Base-by-base conservation (phyloP, 2,329 filamentous ascomycete species). In the Aureobasidium vineae region DNA sequence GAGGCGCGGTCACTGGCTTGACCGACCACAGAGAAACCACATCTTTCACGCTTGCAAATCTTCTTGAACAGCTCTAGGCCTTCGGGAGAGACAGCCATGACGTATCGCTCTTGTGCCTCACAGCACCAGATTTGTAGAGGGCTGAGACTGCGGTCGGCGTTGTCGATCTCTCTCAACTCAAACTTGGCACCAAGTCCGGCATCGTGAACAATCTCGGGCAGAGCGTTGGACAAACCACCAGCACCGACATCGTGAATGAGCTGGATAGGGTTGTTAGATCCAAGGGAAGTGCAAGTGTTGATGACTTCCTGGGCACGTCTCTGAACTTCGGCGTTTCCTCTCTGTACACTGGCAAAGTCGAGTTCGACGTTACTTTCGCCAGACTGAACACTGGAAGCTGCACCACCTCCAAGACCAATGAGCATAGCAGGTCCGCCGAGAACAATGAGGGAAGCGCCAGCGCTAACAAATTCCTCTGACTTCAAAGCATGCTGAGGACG, bases 231-330 rank as follows among this genome's bases (percentile, higher is more conserved):
- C 38, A 93, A 81, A 68, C 95, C 95, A 73, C 95, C 95, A 60
- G 95, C 95, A 69, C 95, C 95, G 53, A 99, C 95, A 75, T 99
- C 95, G 76, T 99, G 95, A 70, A 99, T 98, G 80, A 98, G 94
- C 66, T 91, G 89, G 71, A 99, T 98, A 0, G 95, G 95, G 75
- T 90, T 98, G 70, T 92, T 83, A 4, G 88, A 81, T 19, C 93
- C 94, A 72, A 98, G 85, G 3, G 91, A 89, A 33, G 90, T 88
- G 76, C 95, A 99, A 5, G 92, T 89, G 78, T 98, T 95, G 78
- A 99, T 99, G 70, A 99, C 95, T 86, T 98, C 96, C 79, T 99
- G 95, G 1, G 94, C 95, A 72, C 95, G 86, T 69, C 95, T 85
- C 78, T 99, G 92, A 78, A 98, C 94, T 79, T 99, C 95, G 1